Conservation (phyloP, 371 early-diverging fungal species). For the Mucor saturninus region DNA sequence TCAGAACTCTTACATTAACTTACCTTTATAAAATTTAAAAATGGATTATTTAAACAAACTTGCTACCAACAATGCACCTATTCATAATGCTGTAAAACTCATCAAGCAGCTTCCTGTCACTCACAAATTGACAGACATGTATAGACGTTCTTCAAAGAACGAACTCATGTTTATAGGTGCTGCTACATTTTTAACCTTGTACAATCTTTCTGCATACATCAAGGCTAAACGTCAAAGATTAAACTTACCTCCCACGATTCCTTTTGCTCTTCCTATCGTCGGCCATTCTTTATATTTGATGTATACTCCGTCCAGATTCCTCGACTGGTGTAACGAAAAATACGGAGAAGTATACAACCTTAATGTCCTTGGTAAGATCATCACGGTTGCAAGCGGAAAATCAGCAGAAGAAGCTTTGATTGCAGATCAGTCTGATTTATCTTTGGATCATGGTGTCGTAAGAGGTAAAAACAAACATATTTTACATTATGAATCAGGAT, state of each 20-base stretch:
- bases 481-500: neutral
- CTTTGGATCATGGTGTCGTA: conserved; percentile 37
- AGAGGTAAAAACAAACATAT: conserved; percentile 21
- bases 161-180: conserved; percentile 33
- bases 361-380: conserved; percentile 19
- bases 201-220: conserved; percentile 30
- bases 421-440: conserved; percentile 27
- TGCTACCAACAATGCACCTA: conserved; percentile 9
- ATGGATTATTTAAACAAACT: conserved; percentile 15
- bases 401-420: conserved; percentile 40
- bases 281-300: conserved; percentile 41
- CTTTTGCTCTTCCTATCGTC: conserved; percentile 37
- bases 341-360: conserved; percentile 45
- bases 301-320: conserved; percentile 25
- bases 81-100: conserved; percentile 15
- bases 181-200: conserved; percentile 33
- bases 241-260: conserved; percentile 37
- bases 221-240: conserved; percentile 29
- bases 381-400: conserved; percentile 34
- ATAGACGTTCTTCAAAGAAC: conserved; percentile 32
- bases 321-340: conserved; percentile 40
- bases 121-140: conserved; percentile 16
- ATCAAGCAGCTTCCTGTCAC: conserved; percentile 10
- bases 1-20: neutral
- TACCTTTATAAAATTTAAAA: neutral